Percentiles rank a stretch among this genome's conserved stretches.
Conservation (phyloP, 345 rosid genomes). For the Rhizophora mangle region DNA sequence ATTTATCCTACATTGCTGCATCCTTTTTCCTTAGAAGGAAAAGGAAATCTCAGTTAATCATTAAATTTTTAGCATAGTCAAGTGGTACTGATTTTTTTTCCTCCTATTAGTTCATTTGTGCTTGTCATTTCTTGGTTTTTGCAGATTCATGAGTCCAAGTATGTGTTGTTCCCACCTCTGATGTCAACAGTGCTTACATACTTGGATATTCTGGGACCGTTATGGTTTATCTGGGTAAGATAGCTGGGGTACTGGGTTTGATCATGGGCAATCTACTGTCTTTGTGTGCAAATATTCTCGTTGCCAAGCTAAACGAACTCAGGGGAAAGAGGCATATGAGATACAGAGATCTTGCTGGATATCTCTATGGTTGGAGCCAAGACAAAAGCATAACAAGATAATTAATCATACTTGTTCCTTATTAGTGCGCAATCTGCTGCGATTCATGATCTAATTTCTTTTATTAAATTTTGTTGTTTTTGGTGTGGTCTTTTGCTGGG, state of each 20-base stretch:
- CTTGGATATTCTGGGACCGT: conserved; percentile 86
- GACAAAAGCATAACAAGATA: background rate
- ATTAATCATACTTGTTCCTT: background rate
- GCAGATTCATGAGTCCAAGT: conserved; percentile 95
- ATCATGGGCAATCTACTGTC: conserved; percentile 65
- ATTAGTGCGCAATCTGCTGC: background rate
- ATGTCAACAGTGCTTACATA: conserved; percentile 85
- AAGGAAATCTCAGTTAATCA: too few species aligned
- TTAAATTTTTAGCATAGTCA: too few species aligned
- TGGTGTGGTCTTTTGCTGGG: conserved; percentile 33
- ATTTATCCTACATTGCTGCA: too few species aligned
- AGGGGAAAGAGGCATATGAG: conserved; percentile 92
- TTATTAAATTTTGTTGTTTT: background rate
- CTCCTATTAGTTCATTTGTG: background rate
- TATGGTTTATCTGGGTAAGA: conserved; percentile 94
- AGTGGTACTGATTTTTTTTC: background rate
- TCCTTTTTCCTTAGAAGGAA: too few species aligned
- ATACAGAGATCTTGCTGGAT: conserved; percentile 88
- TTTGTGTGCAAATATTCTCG: conserved; percentile 64
- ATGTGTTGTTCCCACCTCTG: conserved; percentile 75
- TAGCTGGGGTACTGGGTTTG: conserved; percentile 66
- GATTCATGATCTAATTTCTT: background rate
- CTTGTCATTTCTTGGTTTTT: conserved; percentile 9
- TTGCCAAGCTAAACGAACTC: conserved; percentile 81
- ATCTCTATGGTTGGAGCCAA: conserved; percentile 53